Evolutionary conservation across 2,329 filamentous ascomycete genomes (phyloP).

Genomic region (Coniochaeta sp.): DNA sequence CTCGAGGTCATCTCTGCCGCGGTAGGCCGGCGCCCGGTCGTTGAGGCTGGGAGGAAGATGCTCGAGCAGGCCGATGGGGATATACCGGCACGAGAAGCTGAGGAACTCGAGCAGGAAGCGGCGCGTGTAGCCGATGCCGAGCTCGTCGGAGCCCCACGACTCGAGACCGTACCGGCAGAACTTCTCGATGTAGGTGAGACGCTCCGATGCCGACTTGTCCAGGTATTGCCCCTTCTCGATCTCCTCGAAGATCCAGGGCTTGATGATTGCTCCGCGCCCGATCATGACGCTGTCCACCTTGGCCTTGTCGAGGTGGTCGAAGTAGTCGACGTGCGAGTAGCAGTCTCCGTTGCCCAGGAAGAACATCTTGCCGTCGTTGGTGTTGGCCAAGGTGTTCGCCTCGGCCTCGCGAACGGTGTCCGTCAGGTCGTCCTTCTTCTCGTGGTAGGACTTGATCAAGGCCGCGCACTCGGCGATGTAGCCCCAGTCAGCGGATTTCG

Average conservation of each 20-base stretch:
- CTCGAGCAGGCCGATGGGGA: conserved; percentile 83
- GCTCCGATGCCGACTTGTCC: conserved; percentile 87
- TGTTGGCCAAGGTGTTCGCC: conserved; percentile 61
- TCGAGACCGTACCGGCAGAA: conserved; percentile 88
- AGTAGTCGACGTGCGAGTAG: conserved; percentile 88
- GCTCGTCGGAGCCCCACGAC: conserved; percentile 92
- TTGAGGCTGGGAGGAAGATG: conserved; percentile 82
- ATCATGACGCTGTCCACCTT: conserved; percentile 94
- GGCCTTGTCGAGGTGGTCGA: conserved; percentile 65
- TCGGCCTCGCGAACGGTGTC: conserved; percentile 80
- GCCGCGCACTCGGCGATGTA: conserved; percentile 90
- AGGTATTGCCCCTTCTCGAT: conserved; percentile 88
- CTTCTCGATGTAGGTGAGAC: conserved; percentile 77
- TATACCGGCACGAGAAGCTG: conserved; percentile 87
- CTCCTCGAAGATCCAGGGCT: conserved; percentile 98
- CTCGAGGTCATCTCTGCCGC: conserved; percentile 83
- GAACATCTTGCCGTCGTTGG: conserved; percentile 64
- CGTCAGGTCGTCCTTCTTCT: conserved; percentile 54
- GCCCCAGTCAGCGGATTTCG: conserved; percentile 82
- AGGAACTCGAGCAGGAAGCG: conserved; percentile 94
- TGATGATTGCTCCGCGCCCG: conserved; percentile 90
- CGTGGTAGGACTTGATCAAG: conserved; percentile 73
- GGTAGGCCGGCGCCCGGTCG: conserved; percentile 79
- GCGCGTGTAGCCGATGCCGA: conserved; percentile 83
- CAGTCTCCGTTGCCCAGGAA: conserved; percentile 97